phyloP scores from a whole-genome alignment of 2,329 filamentous ascomycete genomes.

The Neonectria punicea region DNA sequence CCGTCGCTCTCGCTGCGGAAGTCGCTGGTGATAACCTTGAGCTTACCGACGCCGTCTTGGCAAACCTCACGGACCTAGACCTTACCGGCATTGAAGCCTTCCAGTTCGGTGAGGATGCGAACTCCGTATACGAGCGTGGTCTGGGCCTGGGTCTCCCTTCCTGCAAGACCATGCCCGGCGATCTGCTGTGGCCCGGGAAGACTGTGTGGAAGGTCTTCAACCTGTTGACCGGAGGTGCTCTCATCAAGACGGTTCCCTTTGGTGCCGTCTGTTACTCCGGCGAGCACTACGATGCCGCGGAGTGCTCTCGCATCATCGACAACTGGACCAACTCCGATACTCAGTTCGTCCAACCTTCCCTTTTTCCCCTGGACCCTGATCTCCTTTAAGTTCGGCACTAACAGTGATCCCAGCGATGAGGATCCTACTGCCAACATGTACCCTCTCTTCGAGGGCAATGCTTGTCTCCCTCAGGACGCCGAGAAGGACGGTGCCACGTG shows the following conservation, averaged over 20 bases:
- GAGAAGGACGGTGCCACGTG: constrained; percentile 41
- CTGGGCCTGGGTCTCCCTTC: background rate
- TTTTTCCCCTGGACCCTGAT: background rate
- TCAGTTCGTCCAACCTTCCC: constrained; percentile 20
- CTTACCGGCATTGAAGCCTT: constrained; percentile 46
- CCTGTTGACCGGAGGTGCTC: constrained; percentile 44
- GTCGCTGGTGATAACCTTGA: constrained; percentile 33
- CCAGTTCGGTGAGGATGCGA: constrained; percentile 40
- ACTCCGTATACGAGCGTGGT: constrained; percentile 31
- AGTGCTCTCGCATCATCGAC: constrained; percentile 40
- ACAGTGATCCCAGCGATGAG: constrained; percentile 29
- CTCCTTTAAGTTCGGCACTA: background rate
- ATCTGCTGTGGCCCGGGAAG: constrained; percentile 42
- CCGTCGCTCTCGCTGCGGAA: constrained; percentile 37
- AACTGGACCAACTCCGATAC: constrained; percentile 41
- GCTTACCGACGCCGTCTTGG: constrained; percentile 47
- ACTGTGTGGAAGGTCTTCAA: constrained; percentile 48
- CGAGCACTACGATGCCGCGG: constrained; percentile 41
- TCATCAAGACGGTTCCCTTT: constrained; percentile 46
- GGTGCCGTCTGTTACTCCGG: constrained; percentile 46
- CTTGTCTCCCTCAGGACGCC: constrained; percentile 47
- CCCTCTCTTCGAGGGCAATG: constrained; percentile 51
- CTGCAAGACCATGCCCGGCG: constrained; percentile 49
- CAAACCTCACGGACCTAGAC: constrained; percentile 42
- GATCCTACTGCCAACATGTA: constrained; percentile 43